phyloP scores from a whole-genome alignment of 2,329 filamentous ascomycete genomes.

The Fusarium napiforme region DNA sequence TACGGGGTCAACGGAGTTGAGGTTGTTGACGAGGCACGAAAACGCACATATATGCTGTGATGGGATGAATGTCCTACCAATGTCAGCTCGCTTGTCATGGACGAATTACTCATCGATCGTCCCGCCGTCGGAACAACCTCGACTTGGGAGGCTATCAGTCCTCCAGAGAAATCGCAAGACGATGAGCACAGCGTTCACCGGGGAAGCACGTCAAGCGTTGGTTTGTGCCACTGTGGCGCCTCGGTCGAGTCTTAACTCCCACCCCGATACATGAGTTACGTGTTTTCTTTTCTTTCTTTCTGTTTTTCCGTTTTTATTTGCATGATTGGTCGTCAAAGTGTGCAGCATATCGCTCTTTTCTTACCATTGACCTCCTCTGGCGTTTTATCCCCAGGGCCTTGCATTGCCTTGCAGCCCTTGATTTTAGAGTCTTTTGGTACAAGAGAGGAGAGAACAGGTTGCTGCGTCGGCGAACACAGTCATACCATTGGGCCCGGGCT shows the following conservation, averaged over 20 bases:
- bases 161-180: not conserved
- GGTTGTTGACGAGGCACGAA: slow-evolving; percentile 5
- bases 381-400: slow-evolving; percentile 3
- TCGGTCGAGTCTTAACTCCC: slow-evolving; percentile 10
- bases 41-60: slow-evolving; percentile 7
- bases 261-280: slow-evolving; percentile 2
- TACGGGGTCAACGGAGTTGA: not conserved
- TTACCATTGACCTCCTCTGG: slow-evolving; percentile 18
- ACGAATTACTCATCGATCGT: slow-evolving; percentile 22
- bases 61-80: not conserved
- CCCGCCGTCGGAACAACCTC: slow-evolving; percentile 12
- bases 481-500: not conserved
- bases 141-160: not conserved
- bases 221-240: slow-evolving; percentile 27
- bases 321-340: slow-evolving; percentile 21
- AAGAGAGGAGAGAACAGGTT: not conserved
- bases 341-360: slow-evolving; percentile 1
- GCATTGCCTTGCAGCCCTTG: not conserved
- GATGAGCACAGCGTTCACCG: slow-evolving; percentile 31
- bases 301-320: slow-evolving; percentile 3
- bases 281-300: not conserved
- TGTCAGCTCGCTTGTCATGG: slow-evolving; percentile 8
- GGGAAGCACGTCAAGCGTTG: slow-evolving; percentile 37
- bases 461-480: not conserved
- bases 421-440: slow-evolving; percentile 19